Percentiles rank a stretch among this genome's conserved stretches.
These are phyloP conservation scores for Plantago rigida DNA, from an alignment of 305 asterid genomes.

Conservation along the genomic window DNA sequence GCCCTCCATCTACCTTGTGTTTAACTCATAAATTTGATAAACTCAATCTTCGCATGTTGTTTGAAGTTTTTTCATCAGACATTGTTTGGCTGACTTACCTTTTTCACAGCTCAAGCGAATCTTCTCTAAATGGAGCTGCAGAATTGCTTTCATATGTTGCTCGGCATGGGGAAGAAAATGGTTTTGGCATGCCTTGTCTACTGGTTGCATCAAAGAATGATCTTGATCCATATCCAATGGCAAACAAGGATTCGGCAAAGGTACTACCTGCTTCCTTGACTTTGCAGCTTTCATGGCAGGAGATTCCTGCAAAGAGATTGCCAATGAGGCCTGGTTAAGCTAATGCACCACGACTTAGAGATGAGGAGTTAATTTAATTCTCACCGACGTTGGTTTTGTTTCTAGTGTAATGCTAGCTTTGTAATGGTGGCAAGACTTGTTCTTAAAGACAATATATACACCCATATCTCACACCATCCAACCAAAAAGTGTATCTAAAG, in stretches of 20 bases:
- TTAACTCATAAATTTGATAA: conserved; percentile 5
- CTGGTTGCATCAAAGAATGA: conserved; percentile 81
- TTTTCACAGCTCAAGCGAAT: conserved; percentile 60
- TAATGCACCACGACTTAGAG: too few relatives aligned
- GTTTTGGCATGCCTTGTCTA: conserved; percentile 77
- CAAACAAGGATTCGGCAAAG: conserved; percentile 65
- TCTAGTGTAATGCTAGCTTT: too few relatives aligned
- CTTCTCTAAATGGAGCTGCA: conserved; percentile 63
- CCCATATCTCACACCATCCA: neutral
- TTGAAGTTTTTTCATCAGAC: conserved; percentile 22
- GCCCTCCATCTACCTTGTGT: neutral
- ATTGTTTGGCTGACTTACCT: conserved; percentile 16
- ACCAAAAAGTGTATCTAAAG: too few relatives aligned
- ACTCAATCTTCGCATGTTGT: conserved; percentile 25
- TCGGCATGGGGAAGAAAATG: conserved; percentile 69
- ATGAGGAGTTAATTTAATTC: too few relatives aligned
- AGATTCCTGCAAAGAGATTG: too few relatives aligned
- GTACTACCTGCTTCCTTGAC: conserved; percentile 31
- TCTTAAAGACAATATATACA: too few relatives aligned
- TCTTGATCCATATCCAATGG: conserved; percentile 49
- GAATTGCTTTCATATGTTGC: conserved; percentile 71
- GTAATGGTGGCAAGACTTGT: too few relatives aligned
- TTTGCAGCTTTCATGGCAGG: neutral
- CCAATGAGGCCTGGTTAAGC: too few relatives aligned
- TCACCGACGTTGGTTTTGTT: too few relatives aligned